Evolutionary conservation across 2,329 filamentous ascomycete species (phyloP).

Genomic region (Fusarium newnesense): DNA sequence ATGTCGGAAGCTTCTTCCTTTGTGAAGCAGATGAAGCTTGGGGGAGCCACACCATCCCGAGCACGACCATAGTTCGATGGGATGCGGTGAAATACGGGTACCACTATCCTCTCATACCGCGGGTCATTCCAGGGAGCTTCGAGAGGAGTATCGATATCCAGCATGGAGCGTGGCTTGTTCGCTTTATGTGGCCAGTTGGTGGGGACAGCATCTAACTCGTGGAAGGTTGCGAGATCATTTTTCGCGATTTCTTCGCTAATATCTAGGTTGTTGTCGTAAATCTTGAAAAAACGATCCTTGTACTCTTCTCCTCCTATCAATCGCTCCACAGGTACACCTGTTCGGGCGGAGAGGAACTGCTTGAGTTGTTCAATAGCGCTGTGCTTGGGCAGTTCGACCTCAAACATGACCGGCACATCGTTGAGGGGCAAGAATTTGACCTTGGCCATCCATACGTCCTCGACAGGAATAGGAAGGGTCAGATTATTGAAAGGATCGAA

Average conservation of each 20-base stretch:
- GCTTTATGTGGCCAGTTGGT: constrained; percentile 78
- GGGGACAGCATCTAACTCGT: constrained; percentile 81
- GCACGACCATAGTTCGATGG: constrained; percentile 46
- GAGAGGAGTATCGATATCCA: constrained; percentile 56
- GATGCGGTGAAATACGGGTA: constrained; percentile 75
- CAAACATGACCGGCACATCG: constrained; percentile 74
- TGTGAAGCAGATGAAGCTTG: constrained; percentile 80
- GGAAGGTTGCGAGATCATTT: constrained; percentile 74
- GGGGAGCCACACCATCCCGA: constrained; percentile 53
- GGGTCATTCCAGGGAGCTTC: constrained; percentile 67
- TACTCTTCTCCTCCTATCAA: constrained; percentile 88
- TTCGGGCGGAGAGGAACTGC: constrained; percentile 73
- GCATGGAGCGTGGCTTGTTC: constrained; percentile 62
- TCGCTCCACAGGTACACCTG: constrained; percentile 70
- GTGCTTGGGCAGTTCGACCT: constrained; percentile 84
- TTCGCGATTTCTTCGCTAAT: constrained; percentile 77
- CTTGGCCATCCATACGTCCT: constrained; percentile 80
- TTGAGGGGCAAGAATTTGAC: constrained; percentile 83
- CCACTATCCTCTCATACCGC: constrained; percentile 72
- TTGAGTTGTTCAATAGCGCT: constrained; percentile 76
- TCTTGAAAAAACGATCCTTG: constrained; percentile 85
- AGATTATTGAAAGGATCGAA: constrained; percentile 98
- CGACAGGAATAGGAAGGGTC: constrained; percentile 88
- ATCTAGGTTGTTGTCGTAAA: constrained; percentile 75
- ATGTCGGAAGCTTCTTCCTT: constrained; percentile 74